Evolutionary conservation across 805 yeast species (phyloP).

Genomic region (Saccharomyces cerevisiae): DNA sequence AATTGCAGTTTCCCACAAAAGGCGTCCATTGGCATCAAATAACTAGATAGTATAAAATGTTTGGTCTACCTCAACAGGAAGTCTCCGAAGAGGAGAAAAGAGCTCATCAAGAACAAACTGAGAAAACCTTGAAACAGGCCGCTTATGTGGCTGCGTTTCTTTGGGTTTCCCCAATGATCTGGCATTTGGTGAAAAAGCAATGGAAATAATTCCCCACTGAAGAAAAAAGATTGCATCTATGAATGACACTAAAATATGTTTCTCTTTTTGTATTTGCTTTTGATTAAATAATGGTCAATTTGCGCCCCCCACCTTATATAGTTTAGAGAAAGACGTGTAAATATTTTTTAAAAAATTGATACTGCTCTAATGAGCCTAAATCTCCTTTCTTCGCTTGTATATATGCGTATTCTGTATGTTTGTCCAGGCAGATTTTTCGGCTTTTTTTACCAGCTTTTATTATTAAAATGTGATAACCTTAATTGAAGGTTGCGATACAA

Average conservation of each 20-base stretch:
- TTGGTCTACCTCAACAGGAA: constrained; percentile 42
- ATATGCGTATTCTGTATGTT: neutral
- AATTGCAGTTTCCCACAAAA: neutral
- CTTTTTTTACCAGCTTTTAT: neutral
- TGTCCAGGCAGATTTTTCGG: neutral
- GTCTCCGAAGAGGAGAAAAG: constrained; percentile 61
- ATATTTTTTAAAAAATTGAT: neutral
- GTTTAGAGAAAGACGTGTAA: neutral
- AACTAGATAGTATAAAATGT: constrained; percentile 31
- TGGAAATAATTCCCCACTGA: constrained; percentile 19
- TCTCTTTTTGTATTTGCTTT: neutral
- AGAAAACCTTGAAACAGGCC: constrained; percentile 51
- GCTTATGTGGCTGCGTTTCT: constrained; percentile 56
- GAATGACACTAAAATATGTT: neutral
- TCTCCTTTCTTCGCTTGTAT: neutral
- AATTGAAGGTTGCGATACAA: neutral
- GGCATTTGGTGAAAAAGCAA: constrained; percentile 30
- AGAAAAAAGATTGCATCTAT: neutral
- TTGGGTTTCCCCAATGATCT: constrained; percentile 36
- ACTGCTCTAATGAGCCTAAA: neutral
- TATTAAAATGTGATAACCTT: neutral
- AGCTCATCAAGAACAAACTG: constrained; percentile 54
- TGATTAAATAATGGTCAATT: neutral
- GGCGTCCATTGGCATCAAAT: neutral
- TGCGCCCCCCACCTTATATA: neutral